Base-by-base conservation (phyloP, 441 rosid genomes). In the Lepidium campestre region DNA sequence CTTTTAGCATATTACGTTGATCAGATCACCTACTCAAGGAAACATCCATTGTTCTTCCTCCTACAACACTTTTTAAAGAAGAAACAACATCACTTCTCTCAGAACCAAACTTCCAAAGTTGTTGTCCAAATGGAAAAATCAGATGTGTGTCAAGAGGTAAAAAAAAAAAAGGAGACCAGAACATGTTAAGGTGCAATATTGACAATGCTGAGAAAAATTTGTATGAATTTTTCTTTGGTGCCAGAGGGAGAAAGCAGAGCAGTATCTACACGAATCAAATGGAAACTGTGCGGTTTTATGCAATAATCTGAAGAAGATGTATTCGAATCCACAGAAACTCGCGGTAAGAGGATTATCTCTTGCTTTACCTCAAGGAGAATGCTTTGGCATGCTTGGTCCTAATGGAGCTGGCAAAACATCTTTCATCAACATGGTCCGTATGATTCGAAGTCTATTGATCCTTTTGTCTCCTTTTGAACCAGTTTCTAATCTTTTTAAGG, bases 341-440 rank as follows among this genome's bases (percentile, higher is more conserved):
- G 97, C 97, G 10, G 99, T 94, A 7, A 81, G 76, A 75, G 96
- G 96, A 47, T 76, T 94, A 64, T 88, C 97, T 75, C 90, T 94
- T 75, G 99, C 91, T 74, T 74, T 91, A 75, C 89, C 85, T 72
- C 82, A 78, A 67, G 97, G 96, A 68, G 99, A 94, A 77, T 94
- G 99, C 77, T 91, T 94, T 48, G 99, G 99, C 37, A 78, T 91
- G 88, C 96, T 94, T 61, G 97, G 97, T 67, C 99, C 99, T 10
- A 94, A 94, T 74, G 99, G 97, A 67, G 99, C 99, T 23, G 97
- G 99, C 57, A 94, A 94, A 76, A 94, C 99, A 31, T 91, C 97
- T 59, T 91, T 94, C 75, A 89, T 94, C 67, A 89, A 78, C 57
- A 94, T 94, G 97, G 99, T 88, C 29, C 58, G 82, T 78, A 20